Evolutionary conservation across 2,329 filamentous ascomycete genomes (phyloP), one percentile per base, ranked within the genome.

Genomic region (Alternaria dauci): DNA sequence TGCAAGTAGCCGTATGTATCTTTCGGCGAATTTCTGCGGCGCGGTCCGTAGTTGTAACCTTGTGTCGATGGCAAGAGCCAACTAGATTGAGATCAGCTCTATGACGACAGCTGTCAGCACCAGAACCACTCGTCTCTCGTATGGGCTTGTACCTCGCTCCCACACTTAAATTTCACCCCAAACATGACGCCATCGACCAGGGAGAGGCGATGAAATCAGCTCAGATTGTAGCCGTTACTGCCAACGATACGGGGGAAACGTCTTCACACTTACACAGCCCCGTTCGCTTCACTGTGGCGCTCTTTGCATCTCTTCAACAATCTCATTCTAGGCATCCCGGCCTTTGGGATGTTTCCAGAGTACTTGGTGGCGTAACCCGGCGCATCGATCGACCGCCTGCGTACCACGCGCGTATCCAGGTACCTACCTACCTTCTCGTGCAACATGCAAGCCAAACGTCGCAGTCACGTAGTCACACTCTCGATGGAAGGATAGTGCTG

Each of bases 351-450:
- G 12, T 14, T 51, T 56, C 41, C 54, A 44, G 59, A 60, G 52
- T 28, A 62, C 57, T 30, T 59, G 58, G 52, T 61, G 57, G 51
- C 63, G 51, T 52, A 62, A 61, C 61, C 43, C 16, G 52, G 48
- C 23, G 41, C 51, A 51, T 43, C 36, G 30, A 42, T 44, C 36
- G 55, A 48, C 42, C 39, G 42, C 16, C 20, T 23, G 8, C 48
- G 63, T 65, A 43, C 51, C 38, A 62, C 55, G 9, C 41, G 48
- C 43, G 18, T 42, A 39, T 53, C 50, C 20, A 23, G 20, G 20
- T n/a, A n/a, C n/a, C n/a, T n/a, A n/a, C n/a, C 16, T 42, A 39
- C 53, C 50, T 50, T 52, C 14, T 52, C 25, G 63, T 66, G 26
- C 44, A 25, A 64, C 63, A 30, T 32, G 30, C 28, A 32, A 20